Percentiles rank a stretch among this genome's conserved stretches.
Evolutionary conservation across 202 grass and related monocot genomes (phyloP).

Genomic region (Zoysia matrella): DNA sequence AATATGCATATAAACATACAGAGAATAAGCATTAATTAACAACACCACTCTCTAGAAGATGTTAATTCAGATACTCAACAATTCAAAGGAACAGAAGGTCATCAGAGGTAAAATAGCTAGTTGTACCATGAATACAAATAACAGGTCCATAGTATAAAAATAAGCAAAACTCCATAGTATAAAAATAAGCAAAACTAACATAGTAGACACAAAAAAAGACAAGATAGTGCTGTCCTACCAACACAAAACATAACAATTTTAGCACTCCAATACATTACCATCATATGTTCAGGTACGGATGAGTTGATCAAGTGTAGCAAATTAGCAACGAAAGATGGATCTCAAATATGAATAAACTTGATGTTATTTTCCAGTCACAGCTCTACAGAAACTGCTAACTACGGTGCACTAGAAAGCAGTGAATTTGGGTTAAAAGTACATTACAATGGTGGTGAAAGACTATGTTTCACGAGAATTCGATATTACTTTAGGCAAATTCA

Average conservation of each 20-base stretch:
- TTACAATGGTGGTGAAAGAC: background rate
- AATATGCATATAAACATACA: background rate
- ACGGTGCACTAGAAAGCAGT: background rate
- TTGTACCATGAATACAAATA: slow-evolving; percentile 1
- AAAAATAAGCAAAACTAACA: background rate
- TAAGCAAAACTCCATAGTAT: no score
- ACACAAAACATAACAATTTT: background rate
- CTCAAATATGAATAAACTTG: background rate
- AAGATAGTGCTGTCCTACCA: background rate
- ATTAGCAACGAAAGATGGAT: slow-evolving; percentile 20
- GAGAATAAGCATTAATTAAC: background rate
- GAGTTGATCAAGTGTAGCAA: background rate
- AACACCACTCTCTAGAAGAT: slow-evolving; percentile 3
- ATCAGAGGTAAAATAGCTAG: background rate
- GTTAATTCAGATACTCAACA: slow-evolving; percentile 1
- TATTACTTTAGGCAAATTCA: background rate
- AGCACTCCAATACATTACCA: background rate
- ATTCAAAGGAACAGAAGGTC: background rate
- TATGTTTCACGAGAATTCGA: background rate
- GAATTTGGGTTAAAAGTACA: slow-evolving; percentile 23
- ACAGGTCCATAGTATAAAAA: background rate
- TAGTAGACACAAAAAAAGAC: background rate
- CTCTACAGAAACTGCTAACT: background rate
- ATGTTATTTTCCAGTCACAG: background rate
- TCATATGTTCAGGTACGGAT: background rate